Evolutionary conservation across 129 eudicot genomes (phyloP).

Genomic region (Smallanthus sonchifolius): DNA sequence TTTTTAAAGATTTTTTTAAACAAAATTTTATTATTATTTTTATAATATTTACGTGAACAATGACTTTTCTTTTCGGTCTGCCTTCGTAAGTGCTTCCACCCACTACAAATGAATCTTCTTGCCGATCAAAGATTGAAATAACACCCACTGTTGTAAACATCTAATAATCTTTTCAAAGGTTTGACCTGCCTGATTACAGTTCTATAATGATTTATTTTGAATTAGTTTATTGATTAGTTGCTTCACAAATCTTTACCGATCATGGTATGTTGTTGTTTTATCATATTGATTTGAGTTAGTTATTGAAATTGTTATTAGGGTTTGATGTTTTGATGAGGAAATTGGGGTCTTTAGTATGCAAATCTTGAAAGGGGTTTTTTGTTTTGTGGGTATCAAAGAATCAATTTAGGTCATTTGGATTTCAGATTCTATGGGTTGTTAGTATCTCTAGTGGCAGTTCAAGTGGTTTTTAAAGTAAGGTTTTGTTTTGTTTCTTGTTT

Average conservation of each 20-base stretch:
- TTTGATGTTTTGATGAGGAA: conserved; percentile 10
- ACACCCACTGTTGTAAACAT: conserved; percentile 18
- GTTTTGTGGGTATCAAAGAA: conserved; percentile 23
- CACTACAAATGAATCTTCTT: conserved; percentile 30
- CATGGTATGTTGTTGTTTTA: conserved; percentile 18
- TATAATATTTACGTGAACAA: neutral
- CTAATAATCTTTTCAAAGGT: conserved; percentile 26
- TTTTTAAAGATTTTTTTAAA: no score
- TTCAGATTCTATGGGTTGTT: neutral
- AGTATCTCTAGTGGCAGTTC: neutral
- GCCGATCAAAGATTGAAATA: neutral
- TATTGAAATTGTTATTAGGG: neutral
- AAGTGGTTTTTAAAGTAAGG: neutral
- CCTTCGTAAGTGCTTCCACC: conserved; percentile 34
- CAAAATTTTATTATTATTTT: no score
- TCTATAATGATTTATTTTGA: conserved; percentile 9
- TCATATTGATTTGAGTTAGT: conserved; percentile 2
- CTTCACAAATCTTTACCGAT: conserved; percentile 13
- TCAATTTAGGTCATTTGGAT: neutral
- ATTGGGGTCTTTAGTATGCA: conserved; percentile 13
- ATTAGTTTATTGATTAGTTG: conserved; percentile 1
- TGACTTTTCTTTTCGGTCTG: neutral
- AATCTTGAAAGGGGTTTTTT: conserved; percentile 26
- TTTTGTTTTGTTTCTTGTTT: no score
- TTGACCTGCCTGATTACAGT: conserved; percentile 26